Percentiles rank a stretch among this genome's conserved stretches.
phyloP scores from a whole-genome alignment of 140 eudicot genomes.

The Erigeron philadelphicus region DNA sequence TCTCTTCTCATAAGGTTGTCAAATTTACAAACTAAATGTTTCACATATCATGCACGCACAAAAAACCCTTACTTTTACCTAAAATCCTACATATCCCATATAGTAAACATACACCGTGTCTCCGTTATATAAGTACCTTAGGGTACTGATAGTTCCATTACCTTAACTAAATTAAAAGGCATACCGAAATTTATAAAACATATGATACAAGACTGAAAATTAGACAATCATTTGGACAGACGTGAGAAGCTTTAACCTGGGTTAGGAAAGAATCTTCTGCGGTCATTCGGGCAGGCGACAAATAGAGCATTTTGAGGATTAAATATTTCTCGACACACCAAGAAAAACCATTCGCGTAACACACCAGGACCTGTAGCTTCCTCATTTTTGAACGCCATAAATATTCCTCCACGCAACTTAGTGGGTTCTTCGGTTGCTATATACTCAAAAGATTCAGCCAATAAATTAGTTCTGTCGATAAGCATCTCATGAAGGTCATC shows the following conservation, averaged over 20 bases:
- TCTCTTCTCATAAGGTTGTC: background rate
- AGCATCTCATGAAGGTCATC: slow-evolving; percentile 85
- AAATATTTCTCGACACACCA: slow-evolving; percentile 75
- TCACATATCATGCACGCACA: background rate
- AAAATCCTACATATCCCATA: background rate
- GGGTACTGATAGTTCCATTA: background rate
- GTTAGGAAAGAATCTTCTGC: slow-evolving; percentile 80
- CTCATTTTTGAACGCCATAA: slow-evolving; percentile 74
- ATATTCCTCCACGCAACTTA: slow-evolving; percentile 51
- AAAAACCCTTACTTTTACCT: background rate
- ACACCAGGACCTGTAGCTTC: slow-evolving; percentile 96
- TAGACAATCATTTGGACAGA: background rate
- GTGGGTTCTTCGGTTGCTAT: slow-evolving; percentile 43
- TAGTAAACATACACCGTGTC: background rate
- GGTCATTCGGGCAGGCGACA: slow-evolving; percentile 76
- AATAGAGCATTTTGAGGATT: slow-evolving; percentile 75
- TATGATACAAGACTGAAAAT: background rate
- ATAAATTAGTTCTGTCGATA: slow-evolving; percentile 65
- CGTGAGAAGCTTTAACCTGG: slow-evolving; percentile 42
- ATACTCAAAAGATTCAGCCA: slow-evolving; percentile 71
- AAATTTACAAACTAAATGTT: background rate
- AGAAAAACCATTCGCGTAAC: slow-evolving; percentile 80
- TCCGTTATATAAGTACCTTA: background rate
- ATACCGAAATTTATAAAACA: background rate
- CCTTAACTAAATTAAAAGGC: background rate